Percentiles rank a stretch among this genome's conserved stretches.
Conservation (phyloP, 1,139 yeast genomes). For the Lodderomyces metapsilosis region DNA sequence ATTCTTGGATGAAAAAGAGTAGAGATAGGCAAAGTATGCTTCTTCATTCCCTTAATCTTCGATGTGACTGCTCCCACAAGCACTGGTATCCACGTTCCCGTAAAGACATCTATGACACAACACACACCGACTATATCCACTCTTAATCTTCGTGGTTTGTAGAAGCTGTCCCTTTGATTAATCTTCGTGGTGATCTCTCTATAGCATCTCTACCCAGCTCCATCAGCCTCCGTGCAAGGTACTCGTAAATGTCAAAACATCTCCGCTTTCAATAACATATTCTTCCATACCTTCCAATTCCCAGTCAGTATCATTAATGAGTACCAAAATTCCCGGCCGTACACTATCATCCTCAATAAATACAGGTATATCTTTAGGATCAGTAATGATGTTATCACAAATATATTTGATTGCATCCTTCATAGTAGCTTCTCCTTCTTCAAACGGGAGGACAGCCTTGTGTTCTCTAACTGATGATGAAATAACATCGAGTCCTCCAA, state of each 20-base stretch:
- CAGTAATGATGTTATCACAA: conserved; percentile 52
- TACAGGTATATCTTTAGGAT: conserved; percentile 65
- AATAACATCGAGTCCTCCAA: conserved; percentile 72
- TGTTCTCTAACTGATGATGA: conserved; percentile 54
- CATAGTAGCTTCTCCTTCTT: conserved; percentile 50
- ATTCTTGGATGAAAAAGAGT: too few relatives aligned
- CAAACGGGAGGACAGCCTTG: conserved; percentile 37
- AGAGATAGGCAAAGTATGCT: too few relatives aligned
- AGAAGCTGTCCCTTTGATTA: too few relatives aligned
- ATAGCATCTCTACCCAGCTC: too few relatives aligned
- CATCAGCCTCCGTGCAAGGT: conserved; percentile 96
- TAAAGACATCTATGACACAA: too few relatives aligned
- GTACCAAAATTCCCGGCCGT: conserved; percentile 88
- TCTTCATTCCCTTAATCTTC: too few relatives aligned
- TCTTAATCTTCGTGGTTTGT: too few relatives aligned
- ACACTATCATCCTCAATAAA: conserved; percentile 79
- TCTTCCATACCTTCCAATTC: conserved; percentile 88
- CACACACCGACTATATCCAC: too few relatives aligned
- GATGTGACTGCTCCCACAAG: too few relatives aligned
- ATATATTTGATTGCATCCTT: conserved; percentile 58
- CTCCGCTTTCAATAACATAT: conserved; percentile 72
- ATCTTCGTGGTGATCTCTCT: conserved; percentile 9
- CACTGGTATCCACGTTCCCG: too few relatives aligned
- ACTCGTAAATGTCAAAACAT: conserved; percentile 81
- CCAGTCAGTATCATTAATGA: conserved; percentile 96